Base-by-base conservation (phyloP, 371 early-diverging fungal genomes). In the Dinochytrium kinnereticum region DNA sequence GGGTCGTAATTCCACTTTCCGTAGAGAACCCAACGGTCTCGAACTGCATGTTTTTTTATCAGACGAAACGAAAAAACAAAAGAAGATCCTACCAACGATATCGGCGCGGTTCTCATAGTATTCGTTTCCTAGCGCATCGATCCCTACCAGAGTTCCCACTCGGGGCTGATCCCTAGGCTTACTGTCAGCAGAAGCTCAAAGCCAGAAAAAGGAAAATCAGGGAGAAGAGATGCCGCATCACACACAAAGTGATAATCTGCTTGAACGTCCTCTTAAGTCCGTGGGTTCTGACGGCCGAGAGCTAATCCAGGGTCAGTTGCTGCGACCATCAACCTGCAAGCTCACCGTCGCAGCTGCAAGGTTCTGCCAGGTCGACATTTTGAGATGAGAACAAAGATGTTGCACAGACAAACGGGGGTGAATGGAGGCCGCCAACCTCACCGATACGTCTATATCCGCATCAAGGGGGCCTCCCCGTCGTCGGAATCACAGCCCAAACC, bases 11-110 rank as follows among this genome's bases (percentile, higher is more conserved):
- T 84, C 82, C 90, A 91, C 73, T 84, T 85, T 66, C 88, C 91
- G 74, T 91, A 95, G 67, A 94, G 82, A 67, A 95, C 92, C 98
- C 98, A 97, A 72, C 98, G 92, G 80, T 92, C 94, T 83, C 98
- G 95, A 26, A 71, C 80, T 76, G 69, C 37, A 61, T 28, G 61
- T 19, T 55, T 10, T 10, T 13, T 7, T 15, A 15, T 34, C 10
- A 59, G 59, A 33, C 15, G 1, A 53, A 59, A 39, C 13, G n/a
- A 30, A 2, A 15, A 24, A 19, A 24, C 69, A n/a, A n/a, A n/a
- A n/a, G n/a, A n/a, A n/a, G n/a, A n/a, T n/a, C n/a, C 49, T 57
- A 79, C 82, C 75, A 80, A 90, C 92, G 89, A 93, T 86, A 86
- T 97, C 96, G 59, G 90, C 86, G n/a, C 86, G 81, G 86, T 95